Conservation (phyloP, 441 rosid genomes). For the Sinapis alba region DNA sequence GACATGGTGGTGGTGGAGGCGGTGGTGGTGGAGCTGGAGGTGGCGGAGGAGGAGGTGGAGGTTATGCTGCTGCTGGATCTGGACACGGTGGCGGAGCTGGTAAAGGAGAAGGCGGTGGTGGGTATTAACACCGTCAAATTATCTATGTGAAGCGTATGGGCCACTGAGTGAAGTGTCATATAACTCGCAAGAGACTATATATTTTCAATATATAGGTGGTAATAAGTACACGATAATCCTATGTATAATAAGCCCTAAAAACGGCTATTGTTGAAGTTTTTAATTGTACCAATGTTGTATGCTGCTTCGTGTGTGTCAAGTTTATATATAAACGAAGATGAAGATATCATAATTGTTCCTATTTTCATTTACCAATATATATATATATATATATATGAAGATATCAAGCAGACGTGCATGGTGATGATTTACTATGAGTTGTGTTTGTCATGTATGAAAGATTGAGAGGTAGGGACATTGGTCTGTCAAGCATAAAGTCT, state of each 20-base stretch:
- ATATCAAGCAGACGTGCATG: background rate
- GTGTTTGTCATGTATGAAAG: background rate
- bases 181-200: constrained; percentile 9
- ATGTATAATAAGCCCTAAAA: constrained; percentile 27
- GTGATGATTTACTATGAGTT: background rate
- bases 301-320: constrained; percentile 22
- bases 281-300: constrained; percentile 15
- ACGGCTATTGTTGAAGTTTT: constrained; percentile 23
- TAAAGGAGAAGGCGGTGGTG: constrained; percentile 39
- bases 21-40: constrained; percentile 40
- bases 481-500: background rate
- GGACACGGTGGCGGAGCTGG: constrained; percentile 41
- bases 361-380: background rate
- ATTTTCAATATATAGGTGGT: constrained; percentile 11
- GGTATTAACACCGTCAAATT: constrained; percentile 31
- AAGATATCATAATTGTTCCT: background rate
- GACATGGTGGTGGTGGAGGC: constrained; percentile 40
- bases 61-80: constrained; percentile 41
- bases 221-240: constrained; percentile 1
- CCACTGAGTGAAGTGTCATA: constrained; percentile 14
- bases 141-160: constrained; percentile 5
- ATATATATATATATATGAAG: background rate
- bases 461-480: background rate
- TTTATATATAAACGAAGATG: constrained; percentile 15
- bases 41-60: constrained; percentile 42